Evolutionary conservation across 2,329 filamentous ascomycete species (phyloP), one percentile per base, ranked within the genome.

Genomic region (Fusarium concolor): DNA sequence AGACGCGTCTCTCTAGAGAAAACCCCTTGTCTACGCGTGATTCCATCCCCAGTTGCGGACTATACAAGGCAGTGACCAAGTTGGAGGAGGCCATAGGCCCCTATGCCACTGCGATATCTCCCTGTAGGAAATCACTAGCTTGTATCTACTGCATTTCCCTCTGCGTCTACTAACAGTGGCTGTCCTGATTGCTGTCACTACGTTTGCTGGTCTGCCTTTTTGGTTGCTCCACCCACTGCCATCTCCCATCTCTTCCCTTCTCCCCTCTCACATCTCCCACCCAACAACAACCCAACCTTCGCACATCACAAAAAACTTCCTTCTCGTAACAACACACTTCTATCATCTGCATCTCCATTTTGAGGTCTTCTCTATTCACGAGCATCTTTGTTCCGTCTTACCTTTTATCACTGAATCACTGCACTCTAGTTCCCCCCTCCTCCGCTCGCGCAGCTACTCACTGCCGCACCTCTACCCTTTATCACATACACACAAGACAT

Each of bases 141-240:
- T 26, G 20, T 24, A 15, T 22, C 29, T 18, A 15, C 20, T 42
- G 33, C 10, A 41, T 28, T 41, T 5, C n/a, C n/a, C 35, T 18
- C 41, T 45, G 17, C 17, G 12, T 54, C 28, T 42, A 10, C 18
- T 35, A 26, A 17, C 24, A 56, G 26, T 14, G 33, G 17, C 17
- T 17, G 22, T 22, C 18, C 24, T n/a, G n/a, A n/a, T 28, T 24
- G 14, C 17, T 20, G 24, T 22, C 35, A 14, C 51, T 56, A 20
- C n/a, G 41, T 41, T 65, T 59, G 45, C 26, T 58, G 28, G 41
- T 38, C 45, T 65, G 37, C 41, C 39, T 58, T 26, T 33, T 46
- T n/a, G 22, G 29, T 41, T 28, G 18, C 56, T 59, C 51, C 56
- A 47, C 56, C 15, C 39, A 26, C 29, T 28, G 42, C 22, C 15